A percentile compares a stretch with the other conserved stretches of the same genome.
These are phyloP conservation scores for Blastocystis hominis DNA, from an alignment of 352 stramenopile species.

Conservation along the genomic window DNA sequence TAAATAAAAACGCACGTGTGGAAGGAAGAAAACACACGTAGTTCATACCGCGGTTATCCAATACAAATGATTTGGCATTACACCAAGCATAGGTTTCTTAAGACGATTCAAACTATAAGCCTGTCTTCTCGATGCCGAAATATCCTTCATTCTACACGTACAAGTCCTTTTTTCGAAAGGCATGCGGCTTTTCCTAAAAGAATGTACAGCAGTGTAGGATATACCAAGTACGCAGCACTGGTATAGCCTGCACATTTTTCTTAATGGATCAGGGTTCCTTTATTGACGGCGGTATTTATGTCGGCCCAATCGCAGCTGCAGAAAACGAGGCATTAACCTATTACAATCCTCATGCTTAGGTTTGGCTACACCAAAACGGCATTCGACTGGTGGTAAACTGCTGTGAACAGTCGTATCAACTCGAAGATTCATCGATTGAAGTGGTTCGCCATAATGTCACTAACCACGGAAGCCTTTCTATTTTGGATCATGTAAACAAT, in stretches of 20 bases:
- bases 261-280: conserved; percentile 37
- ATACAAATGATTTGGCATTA: no score
- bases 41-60: not conserved
- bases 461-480: not conserved
- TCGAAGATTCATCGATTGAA: not conserved
- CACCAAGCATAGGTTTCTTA: no score
- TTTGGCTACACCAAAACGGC: not conserved
- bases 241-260: no score
- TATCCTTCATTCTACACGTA: no score
- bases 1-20: not conserved
- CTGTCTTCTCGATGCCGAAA: no score
- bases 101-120: no score
- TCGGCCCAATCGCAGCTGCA: conserved; percentile 4
- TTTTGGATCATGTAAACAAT: not conserved
- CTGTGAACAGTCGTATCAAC: not conserved
- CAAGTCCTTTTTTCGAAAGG: no score
- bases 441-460: not conserved
- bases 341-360: not conserved
- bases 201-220: no score
- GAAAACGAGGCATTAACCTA: not conserved
- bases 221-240: no score
- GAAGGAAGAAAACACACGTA: not conserved
- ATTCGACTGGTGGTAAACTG: conserved; percentile 44
- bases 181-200: no score
- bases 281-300: conserved; percentile 2